Conservation (phyloP, 2,329 filamentous ascomycete species). For the Fusarium chlamydosporum region DNA sequence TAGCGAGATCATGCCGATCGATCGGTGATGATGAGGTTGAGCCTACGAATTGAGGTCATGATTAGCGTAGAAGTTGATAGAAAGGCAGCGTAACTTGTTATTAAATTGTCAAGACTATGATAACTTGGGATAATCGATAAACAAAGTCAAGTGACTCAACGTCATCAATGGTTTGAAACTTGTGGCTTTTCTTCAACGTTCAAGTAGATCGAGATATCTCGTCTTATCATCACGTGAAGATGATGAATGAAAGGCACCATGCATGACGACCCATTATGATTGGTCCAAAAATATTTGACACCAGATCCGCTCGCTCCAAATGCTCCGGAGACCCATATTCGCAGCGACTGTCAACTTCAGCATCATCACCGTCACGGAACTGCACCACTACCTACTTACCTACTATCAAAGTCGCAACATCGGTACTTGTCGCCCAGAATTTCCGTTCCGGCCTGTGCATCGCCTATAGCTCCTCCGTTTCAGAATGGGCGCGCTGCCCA, state of each 20-base stretch:
- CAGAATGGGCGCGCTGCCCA: constrained; percentile 40
- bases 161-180: constrained; percentile 8
- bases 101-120: neutral
- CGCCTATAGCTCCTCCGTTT: constrained; percentile 15
- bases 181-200: constrained; percentile 22
- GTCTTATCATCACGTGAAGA: constrained; percentile 51
- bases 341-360: constrained; percentile 43
- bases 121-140: neutral
- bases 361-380: constrained; percentile 39
- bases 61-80: neutral
- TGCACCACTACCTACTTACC: constrained; percentile 23
- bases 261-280: constrained; percentile 21
- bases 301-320: constrained; percentile 40
- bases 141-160: neutral
- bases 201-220: constrained; percentile 30
- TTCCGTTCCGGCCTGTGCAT: constrained; percentile 27
- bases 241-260: neutral
- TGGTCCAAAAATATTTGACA: constrained; percentile 46
- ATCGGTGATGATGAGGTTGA: constrained; percentile 34
- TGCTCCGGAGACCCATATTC: constrained; percentile 45
- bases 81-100: neutral
- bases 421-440: constrained; percentile 34
- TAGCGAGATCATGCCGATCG: constrained; percentile 24
- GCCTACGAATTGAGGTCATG: neutral
- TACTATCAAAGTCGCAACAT: constrained; percentile 28